Evolutionary conservation across 495 filamentous ascomycete genomes (phyloP).

Genomic region (Podospora pseudoanserina): DNA sequence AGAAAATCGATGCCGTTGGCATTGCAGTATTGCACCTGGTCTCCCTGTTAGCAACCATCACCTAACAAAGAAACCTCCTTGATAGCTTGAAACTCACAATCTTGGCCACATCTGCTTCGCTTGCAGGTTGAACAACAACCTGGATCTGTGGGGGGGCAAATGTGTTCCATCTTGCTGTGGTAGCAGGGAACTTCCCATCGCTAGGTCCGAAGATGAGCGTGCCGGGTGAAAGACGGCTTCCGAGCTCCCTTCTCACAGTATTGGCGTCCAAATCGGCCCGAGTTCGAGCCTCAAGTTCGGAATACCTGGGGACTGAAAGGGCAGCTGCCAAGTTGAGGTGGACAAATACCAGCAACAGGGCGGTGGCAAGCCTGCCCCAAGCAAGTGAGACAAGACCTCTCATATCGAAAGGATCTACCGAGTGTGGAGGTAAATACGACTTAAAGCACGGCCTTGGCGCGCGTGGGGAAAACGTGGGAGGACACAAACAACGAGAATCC

Average conservation of each 20-base stretch:
- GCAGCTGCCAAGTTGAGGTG: neutral
- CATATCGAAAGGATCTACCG: neutral
- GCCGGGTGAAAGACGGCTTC: slow-evolving; percentile 9
- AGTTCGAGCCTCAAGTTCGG: neutral
- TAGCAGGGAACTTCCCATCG: slow-evolving; percentile 4
- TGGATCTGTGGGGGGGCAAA: slow-evolving; percentile 7
- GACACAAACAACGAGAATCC: neutral
- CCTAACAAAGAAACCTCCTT: too few relatives aligned
- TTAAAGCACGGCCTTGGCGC: neutral
- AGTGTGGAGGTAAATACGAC: neutral
- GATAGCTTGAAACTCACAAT: slow-evolving; percentile 6
- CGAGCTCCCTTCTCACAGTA: slow-evolving; percentile 2
- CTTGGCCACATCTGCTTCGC: slow-evolving; percentile 12
- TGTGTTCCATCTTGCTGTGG: slow-evolving; percentile 10
- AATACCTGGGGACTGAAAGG: neutral
- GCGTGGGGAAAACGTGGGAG: neutral
- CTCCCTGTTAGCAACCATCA: neutral
- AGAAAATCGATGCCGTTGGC: slow-evolving; percentile 15
- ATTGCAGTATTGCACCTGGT: slow-evolving; percentile 16
- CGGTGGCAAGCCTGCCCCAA: neutral
- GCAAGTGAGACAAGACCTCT: neutral
- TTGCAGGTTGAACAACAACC: slow-evolving; percentile 12
- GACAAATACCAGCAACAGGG: neutral
- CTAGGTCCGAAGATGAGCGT: slow-evolving; percentile 13
- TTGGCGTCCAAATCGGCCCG: neutral